A percentile compares a stretch with the other conserved stretches of the same genome.
Evolutionary conservation across 2,329 filamentous ascomycete genomes (phyloP).

Genomic region (Aspergillus sp.): DNA sequence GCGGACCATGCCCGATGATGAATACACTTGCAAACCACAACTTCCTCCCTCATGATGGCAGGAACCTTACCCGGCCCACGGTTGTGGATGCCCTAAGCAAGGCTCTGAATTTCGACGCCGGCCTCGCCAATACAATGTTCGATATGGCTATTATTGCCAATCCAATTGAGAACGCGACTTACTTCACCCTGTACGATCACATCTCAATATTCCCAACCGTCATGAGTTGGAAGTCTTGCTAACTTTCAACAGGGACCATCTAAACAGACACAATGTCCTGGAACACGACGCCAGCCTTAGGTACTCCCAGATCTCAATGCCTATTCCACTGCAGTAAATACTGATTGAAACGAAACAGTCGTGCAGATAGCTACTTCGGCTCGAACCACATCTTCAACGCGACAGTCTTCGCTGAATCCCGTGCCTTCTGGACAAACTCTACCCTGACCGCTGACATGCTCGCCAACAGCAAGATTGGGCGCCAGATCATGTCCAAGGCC

Average conservation of each 20-base stretch:
- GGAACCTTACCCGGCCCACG: conserved; percentile 34
- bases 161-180: conserved; percentile 20
- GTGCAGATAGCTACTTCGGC: conserved; percentile 42
- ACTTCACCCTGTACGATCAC: conserved; percentile 17
- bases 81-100: conserved; percentile 7
- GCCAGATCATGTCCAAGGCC: conserved; percentile 46
- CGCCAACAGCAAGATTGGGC: conserved; percentile 48
- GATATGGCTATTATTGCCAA: conserved; percentile 20
- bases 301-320: not conserved
- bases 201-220: no score
- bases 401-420: conserved; percentile 43
- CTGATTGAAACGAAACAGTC: not conserved
- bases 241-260: conserved; percentile 14
- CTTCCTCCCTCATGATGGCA: conserved; percentile 49
- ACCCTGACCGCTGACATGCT: conserved; percentile 44
- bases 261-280: conserved; percentile 22
- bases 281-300: conserved; percentile 27
- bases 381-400: conserved; percentile 56
- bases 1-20: conserved; percentile 51
- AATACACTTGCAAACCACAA: conserved; percentile 55
- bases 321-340: not conserved
- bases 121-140: conserved; percentile 18
- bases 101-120: conserved; percentile 20
- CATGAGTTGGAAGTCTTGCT: not conserved
- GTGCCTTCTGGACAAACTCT: conserved; percentile 49